phyloP scores from a whole-genome alignment of 768 basidiomycete species.

The Lactarius vividus region DNA sequence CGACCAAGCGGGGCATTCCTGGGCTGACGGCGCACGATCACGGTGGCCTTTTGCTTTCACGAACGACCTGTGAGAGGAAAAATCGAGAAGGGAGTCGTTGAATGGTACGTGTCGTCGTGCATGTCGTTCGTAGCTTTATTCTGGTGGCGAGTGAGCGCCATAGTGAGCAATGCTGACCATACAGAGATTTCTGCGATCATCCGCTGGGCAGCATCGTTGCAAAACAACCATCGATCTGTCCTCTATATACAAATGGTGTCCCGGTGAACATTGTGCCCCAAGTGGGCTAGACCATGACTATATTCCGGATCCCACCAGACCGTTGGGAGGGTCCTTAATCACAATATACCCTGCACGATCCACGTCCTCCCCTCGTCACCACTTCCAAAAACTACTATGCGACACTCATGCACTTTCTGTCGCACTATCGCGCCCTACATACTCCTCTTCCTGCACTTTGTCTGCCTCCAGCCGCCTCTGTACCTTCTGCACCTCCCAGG shows the following conservation, averaged over 20 bases:
- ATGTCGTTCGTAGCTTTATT: neutral
- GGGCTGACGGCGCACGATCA: neutral
- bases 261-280: neutral
- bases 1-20: neutral
- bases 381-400: neutral
- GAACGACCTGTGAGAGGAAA: neutral
- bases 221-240: neutral
- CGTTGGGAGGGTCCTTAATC: neutral
- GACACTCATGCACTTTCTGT: neutral
- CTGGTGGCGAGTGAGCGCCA: neutral
- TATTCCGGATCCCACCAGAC: neutral
- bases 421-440: neutral
- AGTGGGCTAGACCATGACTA: neutral
- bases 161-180: neutral
- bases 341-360: neutral
- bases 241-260: too few species aligned
- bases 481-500: constrained; percentile 63
- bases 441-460: neutral
- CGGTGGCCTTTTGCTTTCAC: neutral
- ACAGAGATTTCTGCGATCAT: neutral
- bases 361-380: neutral
- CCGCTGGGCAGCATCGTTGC: neutral
- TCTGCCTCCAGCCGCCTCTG: constrained; percentile 43
- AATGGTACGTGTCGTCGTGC: neutral
- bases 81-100: neutral